Base-by-base conservation (phyloP, 2,329 filamentous ascomycete species). In the Malbranchea zuffiana region DNA sequence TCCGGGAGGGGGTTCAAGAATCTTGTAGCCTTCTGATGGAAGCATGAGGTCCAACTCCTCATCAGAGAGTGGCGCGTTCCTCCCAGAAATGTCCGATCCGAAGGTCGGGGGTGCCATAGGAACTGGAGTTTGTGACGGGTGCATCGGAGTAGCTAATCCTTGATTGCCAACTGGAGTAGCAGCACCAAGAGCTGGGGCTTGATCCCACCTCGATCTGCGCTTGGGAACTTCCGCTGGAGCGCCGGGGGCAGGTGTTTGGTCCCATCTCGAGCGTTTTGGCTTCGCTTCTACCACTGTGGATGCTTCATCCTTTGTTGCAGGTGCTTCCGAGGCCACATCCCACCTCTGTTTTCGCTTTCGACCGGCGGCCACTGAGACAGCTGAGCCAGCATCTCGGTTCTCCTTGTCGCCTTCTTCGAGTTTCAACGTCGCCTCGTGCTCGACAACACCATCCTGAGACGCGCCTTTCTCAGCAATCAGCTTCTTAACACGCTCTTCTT, bases 301-400 rank as follows among this genome's bases (percentile, higher is more conserved):
- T n/a, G 66, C 61, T n/a, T 66, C 53, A 31, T 68, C 61, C 11
- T 63, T 53, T 15, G 69, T 67, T 24, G 74, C 68, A 4, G 67
- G 62, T 4, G 66, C 61, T 25, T 74, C 68, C 5, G 72, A 67
- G n/a, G 78, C 68, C 13, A 87, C 78, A 59, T 95, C 88, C 90
- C 90, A 98, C 60, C 90, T 77, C 69, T 92, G 85, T 72, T 94
- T 95, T 53, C 87, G 77, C 71, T 90, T 90, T 43, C 80, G 74
- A 21, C 77, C 74, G 16, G 74, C 66, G 6, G 71, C 62, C 32
- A 71, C 72, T 45, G 71, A 68, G 50, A 80, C 74, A 32, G 82
- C 72, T 35, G 80, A 72, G 30, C 78, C 80, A 43, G 74, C 71
- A 36, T 87, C 81, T 28, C 68, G 70, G 44, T 80, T 82, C 55